phyloP scores from a whole-genome alignment of 108 stramenopile species.

The Stephanodiscus minutulus region DNA sequence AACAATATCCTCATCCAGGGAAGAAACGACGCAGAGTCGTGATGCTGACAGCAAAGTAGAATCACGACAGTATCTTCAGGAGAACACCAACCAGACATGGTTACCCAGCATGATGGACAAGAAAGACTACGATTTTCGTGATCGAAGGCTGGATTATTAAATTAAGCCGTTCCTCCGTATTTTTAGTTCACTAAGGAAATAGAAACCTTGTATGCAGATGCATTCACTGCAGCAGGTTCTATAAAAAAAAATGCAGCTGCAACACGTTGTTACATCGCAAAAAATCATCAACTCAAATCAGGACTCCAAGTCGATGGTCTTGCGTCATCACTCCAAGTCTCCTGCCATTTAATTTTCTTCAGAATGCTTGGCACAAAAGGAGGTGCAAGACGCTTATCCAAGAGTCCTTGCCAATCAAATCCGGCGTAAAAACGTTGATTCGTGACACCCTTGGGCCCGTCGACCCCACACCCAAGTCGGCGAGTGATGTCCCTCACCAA shows the following conservation, averaged over 20 bases:
- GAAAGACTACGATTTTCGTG: constrained; percentile 42
- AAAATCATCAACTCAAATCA: background rate
- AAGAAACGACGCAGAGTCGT: background rate
- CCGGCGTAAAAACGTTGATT: constrained; percentile 75
- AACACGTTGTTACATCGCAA: background rate
- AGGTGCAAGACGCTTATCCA: constrained; percentile 62
- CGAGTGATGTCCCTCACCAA: constrained; percentile 54
- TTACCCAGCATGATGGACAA: constrained; percentile 42
- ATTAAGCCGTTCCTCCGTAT: background rate
- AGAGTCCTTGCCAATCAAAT: constrained; percentile 73
- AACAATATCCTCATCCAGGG: constrained; percentile 1
- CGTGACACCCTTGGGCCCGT: constrained; percentile 64
- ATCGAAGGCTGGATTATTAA: constrained; percentile 45
- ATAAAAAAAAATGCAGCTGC: no score
- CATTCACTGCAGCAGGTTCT: background rate
- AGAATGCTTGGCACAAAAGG: constrained; percentile 83
- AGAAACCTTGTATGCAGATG: background rate
- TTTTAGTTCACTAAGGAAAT: background rate
- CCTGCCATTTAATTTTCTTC: constrained; percentile 14
- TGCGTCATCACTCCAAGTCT: constrained; percentile 15
- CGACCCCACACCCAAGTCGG: constrained; percentile 63
- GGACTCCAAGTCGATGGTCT: constrained; percentile 13
- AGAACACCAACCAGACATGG: constrained; percentile 26
- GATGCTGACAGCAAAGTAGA: constrained; percentile 11
- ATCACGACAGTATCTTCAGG: background rate